These are phyloP conservation scores for Colletotrichum australisinense DNA, from an alignment of 2,329 filamentous ascomycete species.

Conservation along the genomic window DNA sequence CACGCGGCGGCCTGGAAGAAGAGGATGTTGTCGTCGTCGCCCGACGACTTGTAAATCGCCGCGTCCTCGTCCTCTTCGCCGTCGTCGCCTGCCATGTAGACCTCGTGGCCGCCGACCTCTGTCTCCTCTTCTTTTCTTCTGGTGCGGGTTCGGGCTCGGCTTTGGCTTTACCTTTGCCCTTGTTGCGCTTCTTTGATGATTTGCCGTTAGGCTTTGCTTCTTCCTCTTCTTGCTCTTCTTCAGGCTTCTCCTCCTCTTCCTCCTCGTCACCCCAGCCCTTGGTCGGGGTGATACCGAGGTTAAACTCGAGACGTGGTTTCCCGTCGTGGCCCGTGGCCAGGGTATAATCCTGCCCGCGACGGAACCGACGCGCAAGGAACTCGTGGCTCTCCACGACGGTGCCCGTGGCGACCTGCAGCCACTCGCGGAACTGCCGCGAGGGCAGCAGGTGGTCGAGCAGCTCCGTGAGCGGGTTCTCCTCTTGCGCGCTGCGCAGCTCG, in stretches of 20 bases:
- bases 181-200: slow-evolving; percentile 44
- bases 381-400: slow-evolving; percentile 79
- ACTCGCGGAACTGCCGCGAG: slow-evolving; percentile 87
- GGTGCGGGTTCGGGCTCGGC: slow-evolving; percentile 39
- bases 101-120: slow-evolving; percentile 79
- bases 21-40: slow-evolving; percentile 79
- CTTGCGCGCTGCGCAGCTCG: slow-evolving; percentile 48
- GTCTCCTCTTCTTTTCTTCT: slow-evolving; percentile 43
- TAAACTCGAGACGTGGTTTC: slow-evolving; percentile 85
- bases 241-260: slow-evolving; percentile 58
- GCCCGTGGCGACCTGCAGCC: slow-evolving; percentile 86
- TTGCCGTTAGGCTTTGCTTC: slow-evolving; percentile 46
- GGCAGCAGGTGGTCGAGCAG: slow-evolving; percentile 86
- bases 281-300: slow-evolving; percentile 87
- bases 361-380: slow-evolving; percentile 86
- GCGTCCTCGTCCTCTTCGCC: slow-evolving; percentile 73
- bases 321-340: slow-evolving; percentile 87
- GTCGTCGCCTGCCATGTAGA: slow-evolving; percentile 94
- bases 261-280: slow-evolving; percentile 84
- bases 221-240: slow-evolving; percentile 55
- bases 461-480: slow-evolving; percentile 75
- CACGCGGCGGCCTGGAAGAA: slow-evolving; percentile 76
- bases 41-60: slow-evolving; percentile 84
- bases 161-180: slow-evolving; percentile 46
- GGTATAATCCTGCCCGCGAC: slow-evolving; percentile 89